phyloP scores from a whole-genome alignment of 805 yeast species.

The Candida dendrica region DNA sequence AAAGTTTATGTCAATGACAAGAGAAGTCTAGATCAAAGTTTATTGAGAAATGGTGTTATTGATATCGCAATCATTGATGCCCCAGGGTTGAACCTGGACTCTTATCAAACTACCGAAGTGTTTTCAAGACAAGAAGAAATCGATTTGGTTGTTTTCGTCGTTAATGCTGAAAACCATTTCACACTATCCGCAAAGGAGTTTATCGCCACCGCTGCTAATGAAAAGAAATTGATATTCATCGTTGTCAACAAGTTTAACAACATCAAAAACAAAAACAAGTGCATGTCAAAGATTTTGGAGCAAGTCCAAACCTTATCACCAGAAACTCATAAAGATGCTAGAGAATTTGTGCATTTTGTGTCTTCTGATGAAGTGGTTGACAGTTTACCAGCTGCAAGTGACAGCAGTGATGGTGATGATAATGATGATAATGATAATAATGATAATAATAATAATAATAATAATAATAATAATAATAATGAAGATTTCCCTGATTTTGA shows the following conservation, averaged over 20 bases:
- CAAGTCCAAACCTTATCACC: constrained; percentile 86
- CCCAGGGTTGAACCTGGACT: constrained; percentile 92
- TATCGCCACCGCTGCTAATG: constrained; percentile 82
- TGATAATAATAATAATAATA: constrained; percentile 26
- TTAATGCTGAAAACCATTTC: constrained; percentile 92
- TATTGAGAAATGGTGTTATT: constrained; percentile 82
- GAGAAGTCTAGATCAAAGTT: constrained; percentile 58
- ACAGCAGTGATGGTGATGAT: constrained; percentile 29
- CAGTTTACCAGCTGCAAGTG: constrained; percentile 28
- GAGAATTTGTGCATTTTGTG: constrained; percentile 91
- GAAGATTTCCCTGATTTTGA: constrained; percentile 61
- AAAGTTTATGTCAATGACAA: constrained; percentile 78
- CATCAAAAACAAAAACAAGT: constrained; percentile 72
- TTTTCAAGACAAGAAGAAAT: constrained; percentile 96
- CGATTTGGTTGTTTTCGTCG: constrained; percentile 92
- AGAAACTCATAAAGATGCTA: constrained; percentile 79
- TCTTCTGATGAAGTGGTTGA: constrained; percentile 48
- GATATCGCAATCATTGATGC: constrained; percentile 94
- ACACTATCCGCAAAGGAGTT: constrained; percentile 93
- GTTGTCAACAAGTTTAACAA: constrained; percentile 91
- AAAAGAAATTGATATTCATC: constrained; percentile 85
- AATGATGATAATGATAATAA: constrained; percentile 29
- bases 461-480: constrained; percentile 21
- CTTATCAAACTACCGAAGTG: constrained; percentile 89
- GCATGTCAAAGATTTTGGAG: constrained; percentile 68